Conservation (phyloP, 148 eudicot genomes). For the Mesembryanthemum crystallinum region DNA sequence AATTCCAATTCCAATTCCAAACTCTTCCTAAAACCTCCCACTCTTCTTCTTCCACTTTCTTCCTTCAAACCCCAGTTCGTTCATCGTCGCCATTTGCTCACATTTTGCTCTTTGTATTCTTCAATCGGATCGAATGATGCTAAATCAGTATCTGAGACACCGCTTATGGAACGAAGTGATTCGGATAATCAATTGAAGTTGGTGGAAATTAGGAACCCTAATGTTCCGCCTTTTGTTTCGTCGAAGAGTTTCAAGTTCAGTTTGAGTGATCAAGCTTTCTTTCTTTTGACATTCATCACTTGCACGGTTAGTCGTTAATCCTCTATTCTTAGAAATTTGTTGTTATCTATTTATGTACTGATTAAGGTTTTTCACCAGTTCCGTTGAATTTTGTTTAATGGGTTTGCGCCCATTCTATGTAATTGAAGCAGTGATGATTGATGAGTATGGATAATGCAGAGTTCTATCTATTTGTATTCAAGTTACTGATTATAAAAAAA, state of each 20-base stretch:
- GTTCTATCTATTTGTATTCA: no score
- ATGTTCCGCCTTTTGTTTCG: constrained; percentile 32
- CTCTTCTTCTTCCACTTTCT: constrained; percentile 3
- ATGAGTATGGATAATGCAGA: no score
- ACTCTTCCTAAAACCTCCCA: constrained; percentile 16
- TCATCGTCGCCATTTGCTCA: constrained; percentile 2
- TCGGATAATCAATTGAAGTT: constrained; percentile 19
- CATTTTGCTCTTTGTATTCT: constrained; percentile 18
- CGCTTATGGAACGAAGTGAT: not conserved
- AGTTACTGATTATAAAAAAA: not conserved
- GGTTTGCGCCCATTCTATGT: not conserved
- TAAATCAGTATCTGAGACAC: constrained; percentile 7
- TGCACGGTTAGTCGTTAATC: constrained; percentile 48
- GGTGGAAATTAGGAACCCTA: constrained; percentile 44
- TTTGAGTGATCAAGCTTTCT: constrained; percentile 60
- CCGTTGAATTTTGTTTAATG: not conserved
- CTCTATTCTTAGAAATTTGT: not conserved
- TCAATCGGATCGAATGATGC: constrained; percentile 8
- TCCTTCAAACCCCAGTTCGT: constrained; percentile 16
- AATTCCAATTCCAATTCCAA: constrained; percentile 2
- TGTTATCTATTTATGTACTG: not conserved
- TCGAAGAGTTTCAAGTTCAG: constrained; percentile 40
- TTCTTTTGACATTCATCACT: constrained; percentile 64
- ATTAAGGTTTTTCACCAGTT: not conserved
- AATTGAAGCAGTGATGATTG: not conserved